phyloP scores from a whole-genome alignment of 345 rosid species.

The Laguncularia racemosa region DNA sequence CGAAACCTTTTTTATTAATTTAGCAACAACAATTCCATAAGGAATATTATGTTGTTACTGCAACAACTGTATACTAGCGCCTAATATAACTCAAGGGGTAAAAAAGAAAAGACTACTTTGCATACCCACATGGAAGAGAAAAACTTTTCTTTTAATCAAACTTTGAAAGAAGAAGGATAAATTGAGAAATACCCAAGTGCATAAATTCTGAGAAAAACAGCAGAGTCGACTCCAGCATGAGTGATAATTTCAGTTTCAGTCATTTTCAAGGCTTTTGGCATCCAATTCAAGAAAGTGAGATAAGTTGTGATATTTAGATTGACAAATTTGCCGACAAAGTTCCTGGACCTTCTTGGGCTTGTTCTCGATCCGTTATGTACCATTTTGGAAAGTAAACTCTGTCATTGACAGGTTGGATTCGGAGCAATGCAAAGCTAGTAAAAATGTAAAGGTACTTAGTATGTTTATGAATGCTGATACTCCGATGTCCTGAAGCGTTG shows the following conservation, averaged over 20 bases:
- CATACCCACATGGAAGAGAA: too few relatives aligned
- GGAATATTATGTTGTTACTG: too few relatives aligned
- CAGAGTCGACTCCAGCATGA: constrained; percentile 99
- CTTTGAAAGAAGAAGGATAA: neutral
- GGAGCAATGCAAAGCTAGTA: constrained; percentile 77
- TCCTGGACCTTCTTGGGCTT: constrained; percentile 59
- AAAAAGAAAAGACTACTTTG: too few relatives aligned
- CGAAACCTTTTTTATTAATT: too few relatives aligned
- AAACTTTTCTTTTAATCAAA: too few relatives aligned
- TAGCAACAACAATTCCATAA: too few relatives aligned
- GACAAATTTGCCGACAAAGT: constrained; percentile 67
- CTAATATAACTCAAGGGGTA: too few relatives aligned
- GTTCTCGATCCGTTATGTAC: constrained; percentile 63
- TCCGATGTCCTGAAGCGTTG: constrained; percentile 82
- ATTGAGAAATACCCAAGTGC: constrained; percentile 60
- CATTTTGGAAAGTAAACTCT: constrained; percentile 91
- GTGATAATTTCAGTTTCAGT: constrained; percentile 62
- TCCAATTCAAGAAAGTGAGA: constrained; percentile 86
- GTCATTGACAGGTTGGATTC: constrained; percentile 89
- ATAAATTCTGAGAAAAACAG: constrained; percentile 82
- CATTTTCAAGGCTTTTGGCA: constrained; percentile 97
- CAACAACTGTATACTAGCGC: too few relatives aligned
- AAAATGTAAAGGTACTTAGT: constrained; percentile 56
- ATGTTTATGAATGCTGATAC: constrained; percentile 85
- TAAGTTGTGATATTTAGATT: constrained; percentile 72